A percentile compares a stretch with the other conserved stretches of the same genome.
Evolutionary conservation across 805 yeast genomes (phyloP).

Genomic region (Saccharomycodes ludwigii): DNA sequence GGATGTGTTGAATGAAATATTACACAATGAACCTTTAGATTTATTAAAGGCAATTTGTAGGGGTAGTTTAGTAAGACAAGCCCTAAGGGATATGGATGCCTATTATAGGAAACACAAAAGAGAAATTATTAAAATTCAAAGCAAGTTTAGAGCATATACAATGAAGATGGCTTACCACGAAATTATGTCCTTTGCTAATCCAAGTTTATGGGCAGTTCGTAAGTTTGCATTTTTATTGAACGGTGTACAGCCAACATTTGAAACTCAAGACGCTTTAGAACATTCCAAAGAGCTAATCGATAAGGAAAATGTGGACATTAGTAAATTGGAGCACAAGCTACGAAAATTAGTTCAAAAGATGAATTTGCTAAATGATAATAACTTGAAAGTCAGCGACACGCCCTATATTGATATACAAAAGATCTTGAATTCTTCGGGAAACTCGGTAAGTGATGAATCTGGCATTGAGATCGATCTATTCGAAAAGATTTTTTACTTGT

Average conservation of each 20-base stretch:
- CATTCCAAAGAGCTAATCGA: constrained; percentile 55
- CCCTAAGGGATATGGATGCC: constrained; percentile 21
- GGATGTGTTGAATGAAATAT: constrained; percentile 42
- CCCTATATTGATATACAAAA: constrained; percentile 29
- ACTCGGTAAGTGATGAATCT: constrained; percentile 10
- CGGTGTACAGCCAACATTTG: constrained; percentile 61
- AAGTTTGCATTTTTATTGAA: constrained; percentile 67
- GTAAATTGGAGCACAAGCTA: constrained; percentile 57
- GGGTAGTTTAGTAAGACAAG: constrained; percentile 32
- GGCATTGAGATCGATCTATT: constrained; percentile 49
- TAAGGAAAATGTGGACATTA: constrained; percentile 58
- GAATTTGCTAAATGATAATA: constrained; percentile 65
- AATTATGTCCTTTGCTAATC: constrained; percentile 56
- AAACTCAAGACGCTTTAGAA: constrained; percentile 60
- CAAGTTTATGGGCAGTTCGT: constrained; percentile 65
- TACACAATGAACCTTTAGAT: constrained; percentile 30
- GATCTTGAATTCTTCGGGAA: constrained; percentile 3
- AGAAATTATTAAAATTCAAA: constrained; percentile 64
- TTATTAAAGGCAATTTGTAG: constrained; percentile 43
- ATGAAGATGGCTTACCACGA: constrained; percentile 65
- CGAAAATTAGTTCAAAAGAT: constrained; percentile 70
- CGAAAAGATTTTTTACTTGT: constrained; percentile 65
- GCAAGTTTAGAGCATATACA: constrained; percentile 52
- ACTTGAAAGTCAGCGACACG: too few relatives aligned
- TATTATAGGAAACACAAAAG: constrained; percentile 45